Evolutionary conservation across 345 rosid genomes (phyloP).

Genomic region (Populus simonii): DNA sequence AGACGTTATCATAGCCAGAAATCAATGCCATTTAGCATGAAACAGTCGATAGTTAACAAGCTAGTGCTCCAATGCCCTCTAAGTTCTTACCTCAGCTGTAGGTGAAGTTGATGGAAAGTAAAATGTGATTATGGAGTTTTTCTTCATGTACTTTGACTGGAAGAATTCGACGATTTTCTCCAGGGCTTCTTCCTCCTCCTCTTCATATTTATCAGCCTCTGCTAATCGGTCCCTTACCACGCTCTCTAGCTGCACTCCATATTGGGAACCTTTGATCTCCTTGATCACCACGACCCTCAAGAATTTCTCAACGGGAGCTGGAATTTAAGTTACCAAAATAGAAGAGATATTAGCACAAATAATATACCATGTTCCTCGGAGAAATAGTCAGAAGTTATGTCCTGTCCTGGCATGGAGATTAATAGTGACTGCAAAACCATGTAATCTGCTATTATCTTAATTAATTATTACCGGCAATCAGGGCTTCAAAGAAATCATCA

Average conservation of each 20-base stretch:
- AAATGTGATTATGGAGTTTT: conserved; percentile 60
- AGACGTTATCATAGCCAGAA: neutral
- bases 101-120: conserved; percentile 57
- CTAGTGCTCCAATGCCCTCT: too few relatives aligned
- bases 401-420: too few relatives aligned
- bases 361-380: too few relatives aligned
- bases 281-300: conserved; percentile 82
- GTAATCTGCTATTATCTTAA: too few relatives aligned
- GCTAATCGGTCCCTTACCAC: conserved; percentile 81
- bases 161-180: conserved; percentile 79
- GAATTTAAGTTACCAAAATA: neutral
- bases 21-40: too few relatives aligned
- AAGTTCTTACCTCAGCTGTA: conserved; percentile 46
- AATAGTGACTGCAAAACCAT: too few relatives aligned
- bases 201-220: conserved; percentile 80
- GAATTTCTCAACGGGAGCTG: conserved; percentile 69
- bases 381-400: too few relatives aligned
- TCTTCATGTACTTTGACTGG: conserved; percentile 83
- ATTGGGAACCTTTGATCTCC: conserved; percentile 92
- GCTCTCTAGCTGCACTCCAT: conserved; percentile 82
- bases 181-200: conserved; percentile 79
- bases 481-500: conserved; percentile 79
- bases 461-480: conserved; percentile 50
- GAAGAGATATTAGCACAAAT: neutral
- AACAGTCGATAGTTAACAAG: too few relatives aligned